These are phyloP conservation scores for Ogataea nitratoaversa DNA, from an alignment of 805 yeast genomes.

Conservation along the genomic window DNA sequence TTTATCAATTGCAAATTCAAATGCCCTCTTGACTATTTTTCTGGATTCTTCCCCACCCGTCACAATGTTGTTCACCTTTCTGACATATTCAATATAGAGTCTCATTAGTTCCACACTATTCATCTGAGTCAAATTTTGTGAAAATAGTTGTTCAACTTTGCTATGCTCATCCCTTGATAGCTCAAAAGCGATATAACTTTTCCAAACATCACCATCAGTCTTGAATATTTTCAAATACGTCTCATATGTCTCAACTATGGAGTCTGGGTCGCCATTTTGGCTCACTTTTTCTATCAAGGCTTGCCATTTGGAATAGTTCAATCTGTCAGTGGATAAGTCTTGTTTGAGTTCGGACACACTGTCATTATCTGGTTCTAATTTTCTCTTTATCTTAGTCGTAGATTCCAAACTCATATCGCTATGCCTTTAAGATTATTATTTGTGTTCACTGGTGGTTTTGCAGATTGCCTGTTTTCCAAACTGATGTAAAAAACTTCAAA, in stretches of 20 bases:
- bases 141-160: conserved; percentile 60
- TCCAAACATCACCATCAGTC: conserved; percentile 70
- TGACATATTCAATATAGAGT: conserved; percentile 72
- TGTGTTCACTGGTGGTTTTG: too few relatives aligned
- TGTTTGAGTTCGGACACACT: conserved; percentile 58
- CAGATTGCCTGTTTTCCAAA: too few relatives aligned
- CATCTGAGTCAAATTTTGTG: conserved; percentile 56
- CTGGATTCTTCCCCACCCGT: conserved; percentile 83
- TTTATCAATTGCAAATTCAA: conserved; percentile 71
- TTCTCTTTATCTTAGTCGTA: conserved; percentile 1
- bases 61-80: conserved; percentile 62
- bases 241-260: conserved; percentile 55
- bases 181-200: conserved; percentile 62
- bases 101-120: conserved; percentile 70
- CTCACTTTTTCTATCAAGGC: conserved; percentile 46
- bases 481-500: too few relatives aligned
- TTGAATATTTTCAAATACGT: conserved; percentile 63
- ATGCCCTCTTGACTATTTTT: conserved; percentile 70
- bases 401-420: background rate
- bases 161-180: conserved; percentile 60
- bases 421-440: too few relatives aligned
- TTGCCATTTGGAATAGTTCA: conserved; percentile 54
- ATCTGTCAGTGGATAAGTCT: conserved; percentile 44
- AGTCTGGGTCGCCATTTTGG: conserved; percentile 53
- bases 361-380: conserved; percentile 30